Conservation (phyloP, 2,329 filamentous ascomycete species). For the Cadophora sp. region DNA sequence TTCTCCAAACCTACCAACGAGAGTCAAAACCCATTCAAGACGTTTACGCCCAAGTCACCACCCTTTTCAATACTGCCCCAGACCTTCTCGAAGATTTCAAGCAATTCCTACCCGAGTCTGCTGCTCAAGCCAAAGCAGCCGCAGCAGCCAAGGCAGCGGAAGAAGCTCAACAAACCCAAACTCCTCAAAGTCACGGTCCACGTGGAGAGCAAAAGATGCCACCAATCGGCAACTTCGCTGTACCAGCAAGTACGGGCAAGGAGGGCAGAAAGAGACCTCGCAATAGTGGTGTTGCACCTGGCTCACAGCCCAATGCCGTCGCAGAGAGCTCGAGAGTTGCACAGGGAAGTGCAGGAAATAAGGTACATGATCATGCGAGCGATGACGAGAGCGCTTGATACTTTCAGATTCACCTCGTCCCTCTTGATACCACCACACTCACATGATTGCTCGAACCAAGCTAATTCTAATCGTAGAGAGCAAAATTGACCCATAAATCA, state of each 20-base stretch:
- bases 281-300: constrained; percentile 50
- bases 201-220: constrained; percentile 75
- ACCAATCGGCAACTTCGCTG: constrained; percentile 93
- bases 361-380: constrained; percentile 50
- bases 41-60: constrained; percentile 96
- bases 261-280: constrained; percentile 84
- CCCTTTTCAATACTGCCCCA: constrained; percentile 89
- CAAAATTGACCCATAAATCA: constrained; percentile 73
- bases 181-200: constrained; percentile 58
- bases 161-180: constrained; percentile 62
- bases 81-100: constrained; percentile 98
- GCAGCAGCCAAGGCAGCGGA: constrained; percentile 68
- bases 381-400: background rate
- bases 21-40: constrained; percentile 99
- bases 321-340: constrained; percentile 39
- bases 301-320: constrained; percentile 38
- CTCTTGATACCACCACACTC: background rate
- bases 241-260: constrained; percentile 79
- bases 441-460: background rate
- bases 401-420: background rate
- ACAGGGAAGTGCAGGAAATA: constrained; percentile 51
- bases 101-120: constrained; percentile 94
- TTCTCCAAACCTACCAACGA: constrained; percentile 95
- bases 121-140: constrained; percentile 69
- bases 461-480: constrained; percentile 52